Percentiles rank a stretch among this genome's conserved stretches.
Conservation (phyloP, 179 eudicot genomes). For the Gypsophila paniculata region DNA sequence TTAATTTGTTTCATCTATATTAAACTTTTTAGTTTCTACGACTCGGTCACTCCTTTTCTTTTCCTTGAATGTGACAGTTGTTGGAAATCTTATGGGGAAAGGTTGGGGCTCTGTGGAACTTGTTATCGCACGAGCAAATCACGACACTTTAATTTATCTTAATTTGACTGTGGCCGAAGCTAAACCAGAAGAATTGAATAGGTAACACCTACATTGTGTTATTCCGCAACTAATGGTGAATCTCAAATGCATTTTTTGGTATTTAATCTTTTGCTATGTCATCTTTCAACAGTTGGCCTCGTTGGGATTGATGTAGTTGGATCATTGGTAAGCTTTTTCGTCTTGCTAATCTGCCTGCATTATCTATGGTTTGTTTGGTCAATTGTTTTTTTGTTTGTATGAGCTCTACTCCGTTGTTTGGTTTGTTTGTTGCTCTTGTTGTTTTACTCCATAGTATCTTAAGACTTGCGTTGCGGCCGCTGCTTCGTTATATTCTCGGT, state of each 20-base stretch:
- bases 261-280: neutral
- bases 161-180: constrained; percentile 7
- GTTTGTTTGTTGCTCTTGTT: neutral
- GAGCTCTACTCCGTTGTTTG: neutral
- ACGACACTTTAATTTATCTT: neutral
- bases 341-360: neutral
- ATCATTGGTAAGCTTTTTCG: neutral
- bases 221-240: neutral
- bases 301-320: neutral
- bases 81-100: constrained; percentile 15
- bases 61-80: too few species aligned
- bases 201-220: constrained; percentile 10
- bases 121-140: constrained; percentile 12
- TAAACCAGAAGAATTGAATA: constrained; percentile 13
- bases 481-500: neutral
- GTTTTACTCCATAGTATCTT: neutral
- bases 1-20: neutral
- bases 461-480: neutral
- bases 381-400: neutral
- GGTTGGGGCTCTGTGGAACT: constrained; percentile 4
- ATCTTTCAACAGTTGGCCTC: constrained; percentile 14
- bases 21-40: neutral
- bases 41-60: too few species aligned
- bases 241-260: neutral
- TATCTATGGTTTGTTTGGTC: neutral